Evolutionary conservation across 75 land plant genomes (phyloP), one percentile per base, ranked within the genome.

Genomic region (Gnetum montanum): DNA sequence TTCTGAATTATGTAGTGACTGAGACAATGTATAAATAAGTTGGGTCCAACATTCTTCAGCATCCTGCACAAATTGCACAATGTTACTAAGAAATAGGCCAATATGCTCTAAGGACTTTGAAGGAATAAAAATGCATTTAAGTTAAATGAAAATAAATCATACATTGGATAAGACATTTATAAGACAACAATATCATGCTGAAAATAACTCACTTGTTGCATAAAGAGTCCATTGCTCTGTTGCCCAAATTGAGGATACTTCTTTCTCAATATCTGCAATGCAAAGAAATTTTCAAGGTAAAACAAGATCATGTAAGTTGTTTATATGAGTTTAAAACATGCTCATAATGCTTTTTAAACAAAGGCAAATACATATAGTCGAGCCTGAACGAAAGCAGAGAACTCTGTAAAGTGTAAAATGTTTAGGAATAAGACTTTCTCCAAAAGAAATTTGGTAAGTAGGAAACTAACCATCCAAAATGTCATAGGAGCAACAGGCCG

Each of bases 41-140:
- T 93, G 98, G 8, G 98, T 75, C 98, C 98, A 93, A 51, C 96
- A 93, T 62, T 93, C 98, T 64, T 93, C 98, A 48, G 98, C 98
- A 75, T 93, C 98, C 84, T 93, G 75, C 64, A 48, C 53, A 1
- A 57, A 25, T 36, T 54, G 59, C 26, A n/a, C n/a, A n/a, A n/a
- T n/a, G n/a, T n/a, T n/a, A n/a, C 2, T 35, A 36, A 56, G 15
- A 51, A 51, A 51, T 11, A 28, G 6, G 31, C 45, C 27, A n/a
- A 13, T 13, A 24, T 13, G 5, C 26, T 52, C 11, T 52, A 13
- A 52, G 31, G 8, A 8, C 54, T 4, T n/a, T n/a, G n/a, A n/a
- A n/a, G n/a, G n/a, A n/a, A n/a, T n/a, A n/a, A n/a, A n/a, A n/a
- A n/a, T n/a, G n/a, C n/a, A n/a, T n/a, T n/a, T n/a, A n/a, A n/a